Base-by-base conservation (phyloP, 495 filamentous ascomycete species). In the Neurospora sp. region DNA sequence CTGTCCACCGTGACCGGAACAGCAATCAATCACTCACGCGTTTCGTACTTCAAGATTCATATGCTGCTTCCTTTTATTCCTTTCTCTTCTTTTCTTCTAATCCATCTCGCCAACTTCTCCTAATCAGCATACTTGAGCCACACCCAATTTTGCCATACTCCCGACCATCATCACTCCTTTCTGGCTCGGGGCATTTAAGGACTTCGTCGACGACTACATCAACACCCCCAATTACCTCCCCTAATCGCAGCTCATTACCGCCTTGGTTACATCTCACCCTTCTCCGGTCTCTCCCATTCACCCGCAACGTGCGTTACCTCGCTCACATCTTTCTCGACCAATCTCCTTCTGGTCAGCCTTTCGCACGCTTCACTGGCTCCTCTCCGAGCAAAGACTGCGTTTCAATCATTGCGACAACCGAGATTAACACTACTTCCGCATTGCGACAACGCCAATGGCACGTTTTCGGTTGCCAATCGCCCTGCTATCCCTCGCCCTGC, bases 371-470 rank as follows among this genome's bases (percentile, higher is more conserved):
- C 27, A 65, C 27, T 27, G 22, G 27, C 22, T 65, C 27, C 12
- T 65, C 53, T 65, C 53, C 27, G 53, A 65, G 27, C 22, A 65
- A 65, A 65, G 22, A 35, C 53, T 65, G 14, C 53, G 53, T 65
- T 27, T 35, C 27, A 35, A 35, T 65, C 8, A 17, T 65, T 65
- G 27, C 27, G 7, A 65, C 53, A 35, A 35, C 3, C 7, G 12
- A 65, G 12, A 65, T 37, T 65, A 14, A 65, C 53, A 65, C 27
- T 27, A 35, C 53, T 35, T 65, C 5, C 48, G 1, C 53, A 31
- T 8, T 4, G 14, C 27, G 12, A 65, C 40, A 48, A 27, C 10
- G 10, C 69, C 37, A 35, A 76, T 78, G 73, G 70, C 72, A 35
- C 68, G 40, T 6, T 17, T 74, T 68, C 65, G 45, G 31, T 27